These are phyloP conservation scores for Secale cereale DNA, from an alignment of 176 grass and related monocot genomes.

Conservation along the genomic window DNA sequence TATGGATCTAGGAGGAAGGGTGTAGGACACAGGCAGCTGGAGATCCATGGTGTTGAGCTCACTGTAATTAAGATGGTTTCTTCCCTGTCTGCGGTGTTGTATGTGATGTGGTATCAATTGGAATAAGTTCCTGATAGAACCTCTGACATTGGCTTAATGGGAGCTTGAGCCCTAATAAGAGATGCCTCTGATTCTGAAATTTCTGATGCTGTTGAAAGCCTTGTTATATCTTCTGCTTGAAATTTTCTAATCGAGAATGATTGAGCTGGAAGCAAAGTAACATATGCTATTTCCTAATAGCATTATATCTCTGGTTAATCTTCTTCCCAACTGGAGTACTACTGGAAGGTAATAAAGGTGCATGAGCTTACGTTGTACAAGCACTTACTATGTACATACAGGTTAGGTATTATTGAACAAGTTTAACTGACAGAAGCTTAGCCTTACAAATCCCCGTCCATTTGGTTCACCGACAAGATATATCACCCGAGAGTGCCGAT, in stretches of 20 bases:
- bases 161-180: constrained; percentile 32
- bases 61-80: constrained; percentile 22
- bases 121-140: constrained; percentile 17
- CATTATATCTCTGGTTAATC: too few species aligned
- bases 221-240: neutral
- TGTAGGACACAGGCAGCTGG: neutral
- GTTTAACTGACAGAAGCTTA: too few species aligned
- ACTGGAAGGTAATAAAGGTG: neutral
- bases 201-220: neutral
- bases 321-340: too few species aligned
- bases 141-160: neutral
- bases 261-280: neutral
- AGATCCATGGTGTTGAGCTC: constrained; percentile 2
- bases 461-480: neutral
- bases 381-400: too few species aligned
- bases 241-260: neutral
- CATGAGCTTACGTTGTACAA: too few species aligned
- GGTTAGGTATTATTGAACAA: too few species aligned
- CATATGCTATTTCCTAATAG: too few species aligned
- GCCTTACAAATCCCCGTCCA: too few species aligned
- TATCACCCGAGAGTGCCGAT: neutral
- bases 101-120: neutral
- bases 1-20: constrained; percentile 69
- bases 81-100: neutral
- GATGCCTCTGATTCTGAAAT: constrained; percentile 5